Evolutionary conservation across 129 eudicot species (phyloP).

Genomic region (sunflower (Helianthus annuus)): DNA sequence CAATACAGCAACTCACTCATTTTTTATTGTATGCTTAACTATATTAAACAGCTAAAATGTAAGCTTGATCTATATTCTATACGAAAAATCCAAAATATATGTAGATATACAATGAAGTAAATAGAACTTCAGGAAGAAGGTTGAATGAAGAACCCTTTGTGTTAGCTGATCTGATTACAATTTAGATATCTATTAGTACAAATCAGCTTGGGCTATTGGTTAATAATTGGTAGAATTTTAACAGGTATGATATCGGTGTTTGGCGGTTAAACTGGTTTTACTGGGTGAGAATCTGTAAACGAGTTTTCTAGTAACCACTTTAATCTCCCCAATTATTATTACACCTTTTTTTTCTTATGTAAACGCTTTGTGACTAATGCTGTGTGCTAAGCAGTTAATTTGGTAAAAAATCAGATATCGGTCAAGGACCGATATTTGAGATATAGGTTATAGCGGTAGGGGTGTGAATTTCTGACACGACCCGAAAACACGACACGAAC

Average conservation of each 20-base stretch:
- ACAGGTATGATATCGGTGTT: neutral
- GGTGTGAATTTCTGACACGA: too few species aligned
- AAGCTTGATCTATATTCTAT: neutral
- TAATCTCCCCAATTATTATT: neutral
- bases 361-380: slow-evolving; percentile 5
- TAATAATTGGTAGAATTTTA: neutral
- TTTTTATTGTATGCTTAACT: slow-evolving; percentile 10
- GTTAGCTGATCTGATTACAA: slow-evolving; percentile 9
- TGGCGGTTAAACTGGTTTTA: neutral
- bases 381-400: too few species aligned
- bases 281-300: slow-evolving; percentile 9
- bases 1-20: neutral
- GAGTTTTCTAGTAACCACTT: neutral
- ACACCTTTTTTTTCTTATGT: slow-evolving; percentile 11
- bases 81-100: neutral
- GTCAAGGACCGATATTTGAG: too few species aligned
- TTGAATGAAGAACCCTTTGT: slow-evolving; percentile 5
- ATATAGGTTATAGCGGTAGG: too few species aligned
- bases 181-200: slow-evolving; percentile 10
- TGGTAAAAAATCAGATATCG: too few species aligned
- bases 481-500: too few species aligned
- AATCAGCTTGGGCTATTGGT: slow-evolving; percentile 16
- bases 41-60: slow-evolving; percentile 9
- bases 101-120: neutral
- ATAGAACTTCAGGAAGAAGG: slow-evolving; percentile 11